A percentile compares a stretch with the other conserved stretches of the same genome.
Evolutionary conservation across 2,329 filamentous ascomycete species (phyloP).

Genomic region (Paraphaeosphaeria sporulosa): DNA sequence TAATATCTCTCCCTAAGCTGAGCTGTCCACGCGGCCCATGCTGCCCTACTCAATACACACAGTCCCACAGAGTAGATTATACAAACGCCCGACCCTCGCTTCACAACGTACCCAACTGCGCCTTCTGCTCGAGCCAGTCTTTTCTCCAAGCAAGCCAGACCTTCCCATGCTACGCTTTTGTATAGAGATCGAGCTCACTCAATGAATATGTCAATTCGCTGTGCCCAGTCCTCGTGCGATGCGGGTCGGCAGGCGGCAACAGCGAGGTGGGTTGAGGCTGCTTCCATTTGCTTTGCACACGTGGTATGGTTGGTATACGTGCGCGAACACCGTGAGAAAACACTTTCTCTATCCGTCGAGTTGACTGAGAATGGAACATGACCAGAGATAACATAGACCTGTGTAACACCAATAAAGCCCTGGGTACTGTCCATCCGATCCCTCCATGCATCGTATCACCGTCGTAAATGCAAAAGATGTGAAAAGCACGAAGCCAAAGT

Average conservation of each 20-base stretch:
- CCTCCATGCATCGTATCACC: conserved; percentile 48
- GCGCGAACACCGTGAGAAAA: conserved; percentile 4
- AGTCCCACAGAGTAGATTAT: conserved; percentile 14
- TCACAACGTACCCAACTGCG: conserved; percentile 8
- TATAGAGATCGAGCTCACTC: conserved; percentile 11
- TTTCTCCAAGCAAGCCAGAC: background rate
- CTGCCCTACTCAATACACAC: conserved; percentile 12
- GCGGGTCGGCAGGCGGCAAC: too few relatives aligned
- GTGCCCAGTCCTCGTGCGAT: background rate
- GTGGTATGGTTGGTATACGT: background rate
- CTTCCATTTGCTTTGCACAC: background rate
- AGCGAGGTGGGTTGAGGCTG: background rate
- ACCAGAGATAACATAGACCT: conserved; percentile 39
- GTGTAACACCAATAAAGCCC: conserved; percentile 39
- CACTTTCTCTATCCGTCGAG: conserved; percentile 1
- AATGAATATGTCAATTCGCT: conserved; percentile 16
- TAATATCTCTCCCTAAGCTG: conserved; percentile 6
- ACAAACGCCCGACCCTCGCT: conserved; percentile 3
- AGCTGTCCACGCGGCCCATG: background rate
- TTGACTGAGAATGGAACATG: conserved; percentile 22
- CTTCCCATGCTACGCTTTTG: conserved; percentile 15
- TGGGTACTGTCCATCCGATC: conserved; percentile 23
- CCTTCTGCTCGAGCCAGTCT: background rate
- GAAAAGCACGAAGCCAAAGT: conserved; percentile 29
- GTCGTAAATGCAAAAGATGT: conserved; percentile 51